Evolutionary conservation across 2,329 filamentous ascomycete species (phyloP), one percentile per base, ranked within the genome.

Genomic region (Sarocladium strictum): DNA sequence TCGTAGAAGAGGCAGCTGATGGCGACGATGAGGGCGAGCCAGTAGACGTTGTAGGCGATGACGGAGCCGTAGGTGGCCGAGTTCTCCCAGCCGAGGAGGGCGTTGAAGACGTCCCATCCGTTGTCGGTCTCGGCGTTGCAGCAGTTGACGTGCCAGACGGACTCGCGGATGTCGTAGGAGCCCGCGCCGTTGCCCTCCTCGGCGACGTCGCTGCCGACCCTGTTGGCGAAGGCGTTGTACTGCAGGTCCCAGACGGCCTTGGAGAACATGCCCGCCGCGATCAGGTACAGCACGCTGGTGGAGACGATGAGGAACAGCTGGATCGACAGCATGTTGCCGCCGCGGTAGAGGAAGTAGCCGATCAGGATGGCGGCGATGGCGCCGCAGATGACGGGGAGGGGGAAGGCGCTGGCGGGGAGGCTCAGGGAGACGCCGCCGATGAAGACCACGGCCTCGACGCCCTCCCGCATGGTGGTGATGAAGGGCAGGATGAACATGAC

Each of bases 91-190:
- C 87, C 86, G 15, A 90, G 74, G 51, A 90, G 70, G 33, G 85
- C 78, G 62, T 89, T 89, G 75, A 90, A 88, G 56, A 89, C 79
- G 49, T 84, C 85, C 86, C 85, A 90, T 37, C 83, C 84, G 26
- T 84, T 84, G 59, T 85, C 81, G 38, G 83, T 67, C 55, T 79
- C 69, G 1, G 86, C 81, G 59, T 79, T 87, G 68, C 84, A 88
- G 71, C 84, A 70, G 67, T 93, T 91, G 57, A 93, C 81, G 64
- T 93, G 89, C 89, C 89, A 93, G 21, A 93, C 88, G 55, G 81
- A 89, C 61, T 85, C 74, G 50, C 76, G 76, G 60, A 93, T 89
- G 64, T 93, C 83, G 69, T 93, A 93, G 1, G 86, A 90, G 3
- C 89, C 89, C 0, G 88, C 79, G 0, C 89, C 89, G 11, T 58